Conservation (phyloP, 177 flowering plant species). For the Vitis hybrid region DNA sequence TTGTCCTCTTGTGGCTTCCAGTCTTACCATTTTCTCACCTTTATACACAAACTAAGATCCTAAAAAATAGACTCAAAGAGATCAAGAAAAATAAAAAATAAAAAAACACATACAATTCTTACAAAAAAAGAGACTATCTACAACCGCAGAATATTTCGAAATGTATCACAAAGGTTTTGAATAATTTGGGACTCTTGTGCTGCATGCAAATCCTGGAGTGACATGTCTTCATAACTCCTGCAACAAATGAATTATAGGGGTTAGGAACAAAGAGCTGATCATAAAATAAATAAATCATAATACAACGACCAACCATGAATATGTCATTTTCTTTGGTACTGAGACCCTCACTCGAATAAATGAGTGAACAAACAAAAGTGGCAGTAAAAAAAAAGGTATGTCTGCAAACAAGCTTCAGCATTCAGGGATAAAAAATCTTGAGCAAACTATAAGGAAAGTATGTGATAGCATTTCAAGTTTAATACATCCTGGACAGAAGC, state of each 20-base stretch:
- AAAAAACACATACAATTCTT: background rate
- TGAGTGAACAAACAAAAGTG: too few relatives aligned
- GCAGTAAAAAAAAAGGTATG: too few relatives aligned
- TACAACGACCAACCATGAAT: too few relatives aligned
- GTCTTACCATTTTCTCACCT: background rate
- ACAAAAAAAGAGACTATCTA: constrained; percentile 23
- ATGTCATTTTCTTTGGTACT: too few relatives aligned
- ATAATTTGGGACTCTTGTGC: constrained; percentile 86
- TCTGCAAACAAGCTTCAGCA: too few relatives aligned
- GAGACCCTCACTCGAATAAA: too few relatives aligned
- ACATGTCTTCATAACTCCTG: constrained; percentile 99
- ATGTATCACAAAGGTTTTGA: constrained; percentile 88
- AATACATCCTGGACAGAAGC: too few relatives aligned
- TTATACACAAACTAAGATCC: background rate
- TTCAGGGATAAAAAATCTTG: too few relatives aligned
- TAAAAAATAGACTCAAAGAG: background rate
- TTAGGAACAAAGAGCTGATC: background rate
- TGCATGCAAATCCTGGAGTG: constrained; percentile 88
- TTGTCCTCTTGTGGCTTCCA: too few relatives aligned
- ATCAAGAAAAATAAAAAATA: background rate
- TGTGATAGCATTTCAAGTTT: too few relatives aligned
- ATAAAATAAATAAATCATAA: too few relatives aligned
- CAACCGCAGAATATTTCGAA: constrained; percentile 79
- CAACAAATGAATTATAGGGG: constrained; percentile 11
- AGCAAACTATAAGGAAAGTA: too few relatives aligned